Evolutionary conservation across 2,329 filamentous ascomycete species (phyloP).

Genomic region (Microdochium trichocladiopsis): DNA sequence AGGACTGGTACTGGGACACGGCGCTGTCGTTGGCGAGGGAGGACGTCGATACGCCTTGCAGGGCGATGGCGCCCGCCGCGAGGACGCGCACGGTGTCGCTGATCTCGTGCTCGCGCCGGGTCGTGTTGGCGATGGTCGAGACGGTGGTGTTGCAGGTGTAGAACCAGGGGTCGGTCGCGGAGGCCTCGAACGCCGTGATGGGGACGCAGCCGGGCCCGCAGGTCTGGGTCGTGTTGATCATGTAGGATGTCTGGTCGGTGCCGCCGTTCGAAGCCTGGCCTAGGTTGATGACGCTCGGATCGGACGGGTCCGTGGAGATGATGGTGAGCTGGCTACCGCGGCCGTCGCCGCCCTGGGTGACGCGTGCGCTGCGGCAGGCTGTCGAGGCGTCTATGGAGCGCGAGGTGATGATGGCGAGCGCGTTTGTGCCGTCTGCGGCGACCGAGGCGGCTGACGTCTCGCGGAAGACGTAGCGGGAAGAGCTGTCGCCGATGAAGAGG

Average conservation of each 20-base stretch:
- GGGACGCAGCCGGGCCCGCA: constrained; percentile 17
- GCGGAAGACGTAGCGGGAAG: constrained; percentile 27
- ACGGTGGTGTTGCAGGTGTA: constrained; percentile 33
- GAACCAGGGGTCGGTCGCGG: constrained; percentile 26
- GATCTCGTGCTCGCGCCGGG: constrained; percentile 25
- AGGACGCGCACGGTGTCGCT: constrained; percentile 24
- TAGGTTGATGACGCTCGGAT: constrained; percentile 4
- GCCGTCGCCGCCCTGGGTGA: constrained; percentile 24
- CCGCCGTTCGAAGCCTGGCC: constrained; percentile 12
- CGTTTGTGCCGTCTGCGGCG: constrained; percentile 3
- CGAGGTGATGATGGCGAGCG: constrained; percentile 20
- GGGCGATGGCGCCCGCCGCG: constrained; percentile 29
- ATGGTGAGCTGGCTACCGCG: constrained; percentile 16
- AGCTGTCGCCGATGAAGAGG: constrained; percentile 6
- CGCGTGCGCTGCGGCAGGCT: constrained; percentile 19
- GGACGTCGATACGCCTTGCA: constrained; percentile 26
- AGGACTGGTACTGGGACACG: constrained; percentile 27
- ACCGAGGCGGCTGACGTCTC: constrained; percentile 15
- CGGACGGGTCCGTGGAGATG: constrained; percentile 10
- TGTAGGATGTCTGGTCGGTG: constrained; percentile 26
- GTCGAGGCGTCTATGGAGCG: constrained; percentile 22
- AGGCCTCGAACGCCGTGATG: constrained; percentile 30
- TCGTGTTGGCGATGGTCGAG: constrained; percentile 22
- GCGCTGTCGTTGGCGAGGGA: constrained; percentile 12
- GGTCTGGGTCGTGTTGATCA: constrained; percentile 17